Base-by-base conservation (phyloP, 2,329 filamentous ascomycete species). In the Ophiosphaerella herpotricha region DNA sequence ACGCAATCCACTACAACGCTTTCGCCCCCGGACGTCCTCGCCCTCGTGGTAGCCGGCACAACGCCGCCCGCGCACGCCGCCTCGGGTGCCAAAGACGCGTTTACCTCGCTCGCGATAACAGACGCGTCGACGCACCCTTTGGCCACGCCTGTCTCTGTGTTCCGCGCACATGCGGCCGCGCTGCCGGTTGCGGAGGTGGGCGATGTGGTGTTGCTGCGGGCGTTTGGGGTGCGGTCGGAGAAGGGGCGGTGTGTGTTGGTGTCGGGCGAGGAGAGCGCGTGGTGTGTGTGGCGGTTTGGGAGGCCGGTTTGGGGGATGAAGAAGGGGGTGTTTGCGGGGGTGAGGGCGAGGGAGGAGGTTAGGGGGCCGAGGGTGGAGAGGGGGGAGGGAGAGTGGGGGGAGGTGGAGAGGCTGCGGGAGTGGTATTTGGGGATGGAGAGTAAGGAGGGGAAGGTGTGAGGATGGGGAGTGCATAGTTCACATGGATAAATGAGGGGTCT, bases 281-380 rank as follows among this genome's bases (percentile, higher is more conserved):
- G 78, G 78, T 78, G 75, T 48, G 77, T 79, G 2, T 80, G 77
- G 76, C 63, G 74, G 4, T 76, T 61, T 45, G 63, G 58, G 0
- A 68, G 58, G 55, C 66, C 50, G 35, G 56, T 61, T 14, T 71
- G 63, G 67, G 68, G 66, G 0, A 48, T 43, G 8, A 62, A 63
- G 41, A 64, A 54, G 5, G 61, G 63, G 16, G 46, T 52, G 21
- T 69, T 61, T 46, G 68, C 64, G 33, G 71, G 70, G 32, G 37
- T 66, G 16, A 57, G 54, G 56, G 55, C 60, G 33, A 57, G 65
- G 43, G 78, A 80, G 53, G 77, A 79, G 58, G 60, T 76, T 4
- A 77, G 69, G 26, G 78, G 77, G 1, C 77, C 77, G 51, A 67
- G 61, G 16, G 76, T 80, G 1, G 78, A 80, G 64, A 62, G 74